phyloP scores from a whole-genome alignment of 345 rosid species.

The Aquilaria yunnanensis region DNA sequence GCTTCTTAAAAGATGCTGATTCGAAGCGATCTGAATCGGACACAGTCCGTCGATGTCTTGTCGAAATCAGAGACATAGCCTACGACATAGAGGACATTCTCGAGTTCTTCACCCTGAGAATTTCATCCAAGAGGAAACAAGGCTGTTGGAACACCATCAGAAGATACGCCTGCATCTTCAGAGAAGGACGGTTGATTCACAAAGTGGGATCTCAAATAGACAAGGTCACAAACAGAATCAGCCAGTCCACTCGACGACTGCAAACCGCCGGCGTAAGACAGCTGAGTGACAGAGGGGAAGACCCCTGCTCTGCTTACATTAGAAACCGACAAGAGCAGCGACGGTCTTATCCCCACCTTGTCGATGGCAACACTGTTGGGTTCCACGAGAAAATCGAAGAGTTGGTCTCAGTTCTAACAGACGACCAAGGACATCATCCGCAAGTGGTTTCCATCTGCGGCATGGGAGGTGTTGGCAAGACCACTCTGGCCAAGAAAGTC shows the following conservation, averaged over 20 bases:
- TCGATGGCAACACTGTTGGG: not conserved
- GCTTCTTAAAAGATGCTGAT: not conserved
- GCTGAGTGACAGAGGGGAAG: not conserved
- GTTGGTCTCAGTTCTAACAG: not conserved
- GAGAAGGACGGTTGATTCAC: not conserved
- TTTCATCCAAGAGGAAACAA: not conserved
- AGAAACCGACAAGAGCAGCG: not conserved
- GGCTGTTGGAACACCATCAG: not conserved
- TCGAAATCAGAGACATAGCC: not conserved
- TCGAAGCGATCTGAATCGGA: not conserved
- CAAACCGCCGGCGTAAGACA: not conserved
- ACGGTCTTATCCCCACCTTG: not conserved
- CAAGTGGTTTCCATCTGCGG: not conserved
- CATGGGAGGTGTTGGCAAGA: not conserved
- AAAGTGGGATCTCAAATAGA: not conserved
- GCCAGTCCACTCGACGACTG: not conserved
- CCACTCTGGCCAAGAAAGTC: no score
- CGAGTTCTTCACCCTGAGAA: not conserved
- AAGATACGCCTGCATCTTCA: not conserved
- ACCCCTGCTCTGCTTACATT: not conserved
- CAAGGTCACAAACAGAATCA: not conserved
- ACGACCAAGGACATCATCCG: not conserved
- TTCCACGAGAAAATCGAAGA: not conserved
- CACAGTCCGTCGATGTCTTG: not conserved
- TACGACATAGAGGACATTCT: not conserved